Evolutionary conservation across 768 basidiomycete species (phyloP).

Genomic region (Lentinula sp.): DNA sequence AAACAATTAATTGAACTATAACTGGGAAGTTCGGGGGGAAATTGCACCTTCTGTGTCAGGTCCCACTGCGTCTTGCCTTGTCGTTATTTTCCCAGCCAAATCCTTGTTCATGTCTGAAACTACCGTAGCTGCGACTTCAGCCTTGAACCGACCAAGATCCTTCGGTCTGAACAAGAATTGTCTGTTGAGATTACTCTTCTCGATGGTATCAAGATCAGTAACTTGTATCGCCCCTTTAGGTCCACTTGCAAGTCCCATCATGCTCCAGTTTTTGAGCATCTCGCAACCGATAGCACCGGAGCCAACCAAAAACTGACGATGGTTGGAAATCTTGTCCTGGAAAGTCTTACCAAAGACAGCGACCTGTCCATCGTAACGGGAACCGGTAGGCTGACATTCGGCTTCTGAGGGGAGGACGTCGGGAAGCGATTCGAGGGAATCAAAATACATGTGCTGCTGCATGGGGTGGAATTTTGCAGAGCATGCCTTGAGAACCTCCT

Average conservation of each 20-base stretch:
- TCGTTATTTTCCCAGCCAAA: conserved; percentile 76
- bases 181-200: conserved; percentile 97
- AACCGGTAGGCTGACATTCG: conserved; percentile 76
- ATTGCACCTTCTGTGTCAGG: conserved; percentile 78
- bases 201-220: conserved; percentile 97
- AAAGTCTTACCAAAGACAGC: conserved; percentile 93
- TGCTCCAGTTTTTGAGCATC: conserved; percentile 99
- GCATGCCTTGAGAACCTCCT: conserved; percentile 95
- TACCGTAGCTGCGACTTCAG: conserved; percentile 87
- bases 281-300: conserved; percentile 99
- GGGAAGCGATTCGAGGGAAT: conserved; percentile 94
- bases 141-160: conserved; percentile 95
- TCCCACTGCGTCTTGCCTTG: conserved; percentile 92
- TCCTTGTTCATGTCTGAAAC: conserved; percentile 96
- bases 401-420: conserved; percentile 65
- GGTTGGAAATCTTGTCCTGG: conserved; percentile 86
- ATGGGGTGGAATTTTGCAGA: conserved; percentile 98
- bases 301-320: conserved; percentile 94
- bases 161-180: conserved; percentile 97
- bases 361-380: conserved; percentile 91
- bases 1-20: neutral
- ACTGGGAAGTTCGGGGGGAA: neutral
- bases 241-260: conserved; percentile 92
- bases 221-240: conserved; percentile 80
- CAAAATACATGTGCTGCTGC: conserved; percentile 93